Evolutionary conservation across 768 basidiomycete genomes (phyloP).

Genomic region (Suillus tomentosus): DNA sequence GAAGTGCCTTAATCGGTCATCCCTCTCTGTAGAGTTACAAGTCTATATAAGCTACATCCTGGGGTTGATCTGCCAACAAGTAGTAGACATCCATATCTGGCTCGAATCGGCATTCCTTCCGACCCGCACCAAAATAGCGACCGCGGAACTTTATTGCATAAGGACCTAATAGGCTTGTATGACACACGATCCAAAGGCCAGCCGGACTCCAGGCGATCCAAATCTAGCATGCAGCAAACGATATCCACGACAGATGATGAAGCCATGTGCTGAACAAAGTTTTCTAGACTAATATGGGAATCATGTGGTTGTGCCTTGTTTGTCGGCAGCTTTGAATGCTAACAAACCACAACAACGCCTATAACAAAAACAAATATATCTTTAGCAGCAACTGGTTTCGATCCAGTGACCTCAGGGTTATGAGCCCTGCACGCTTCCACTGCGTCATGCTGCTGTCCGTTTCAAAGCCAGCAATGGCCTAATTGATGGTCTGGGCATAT

Average conservation of each 20-base stretch:
- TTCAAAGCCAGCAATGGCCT: accelerated
- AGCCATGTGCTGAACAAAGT: background rate
- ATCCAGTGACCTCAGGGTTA: conserved; percentile 35
- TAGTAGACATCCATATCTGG: background rate
- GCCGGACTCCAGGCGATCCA: background rate
- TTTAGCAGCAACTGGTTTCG: conserved; percentile 34
- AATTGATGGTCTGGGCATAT: background rate
- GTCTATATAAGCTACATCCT: background rate
- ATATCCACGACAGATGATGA: background rate
- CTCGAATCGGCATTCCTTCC: conserved; percentile 1
- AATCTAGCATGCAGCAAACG: background rate
- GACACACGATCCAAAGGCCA: background rate
- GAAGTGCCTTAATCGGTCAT: background rate
- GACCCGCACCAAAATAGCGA: conserved; percentile 3
- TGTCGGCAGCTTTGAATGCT: conserved; percentile 5
- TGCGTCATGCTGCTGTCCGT: conserved; percentile 29
- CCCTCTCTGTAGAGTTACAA: background rate
- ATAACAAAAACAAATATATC: background rate
- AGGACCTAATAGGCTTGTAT: background rate
- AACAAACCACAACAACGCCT: conserved; percentile 15
- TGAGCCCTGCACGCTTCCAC: conserved; percentile 31
- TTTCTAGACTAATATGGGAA: background rate
- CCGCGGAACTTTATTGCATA: conserved; percentile 4
- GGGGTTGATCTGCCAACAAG: background rate
- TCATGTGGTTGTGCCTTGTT: background rate